Evolutionary conservation across 768 basidiomycete species (phyloP), one percentile per base, ranked within the genome.

Genomic region (Sistotremastrum niveocremeum): DNA sequence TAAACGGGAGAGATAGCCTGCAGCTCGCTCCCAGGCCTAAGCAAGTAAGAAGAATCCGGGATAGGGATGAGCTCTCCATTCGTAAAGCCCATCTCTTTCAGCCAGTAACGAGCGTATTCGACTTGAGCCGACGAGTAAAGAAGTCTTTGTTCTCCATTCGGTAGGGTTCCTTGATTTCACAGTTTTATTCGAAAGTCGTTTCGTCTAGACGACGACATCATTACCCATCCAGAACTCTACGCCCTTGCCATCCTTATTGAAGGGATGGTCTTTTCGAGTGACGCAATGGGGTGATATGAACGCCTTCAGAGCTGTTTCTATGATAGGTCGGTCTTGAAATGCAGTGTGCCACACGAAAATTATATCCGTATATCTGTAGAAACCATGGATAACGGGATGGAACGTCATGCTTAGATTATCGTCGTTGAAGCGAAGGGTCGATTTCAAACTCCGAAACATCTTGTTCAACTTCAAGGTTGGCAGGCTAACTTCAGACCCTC

Each of bases 71-170:
- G 67, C 11, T 68, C 59, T 20, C 20, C 20, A 46, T 73, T 66
- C 0, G 84, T 85, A 52, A 87, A 66, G 47, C 70, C 64, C 72
- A 81, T 79, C 1, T 79, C 76, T 56, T 84, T 75, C 44, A 90
- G 70, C 81, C 82, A 91, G 60, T 89, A 88, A 44, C 84, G 70
- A 12, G 84, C 60, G 60, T 88, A 91, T 59, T 91, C 86, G 51
- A 89, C 73, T 62, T 91, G 87, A 5, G 77, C 77, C 10, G 81
- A 84, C 29, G 88, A 83, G 57, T 85, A 86, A 42, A 89, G 64
- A 30, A 90, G 70, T n/a, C 87, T 76, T 5, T 77, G 71, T 61
- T 88, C 81, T 50, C 83, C 84, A 42, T 72, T 79, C 30, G 68
- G 65, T 45, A 86, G 70, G 0, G 79, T 85, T 6, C 78, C 82